A percentile compares a stretch with the other conserved stretches of the same genome.
phyloP scores from a whole-genome alignment of 257 asterid species.

The Pogostemon cablin region DNA sequence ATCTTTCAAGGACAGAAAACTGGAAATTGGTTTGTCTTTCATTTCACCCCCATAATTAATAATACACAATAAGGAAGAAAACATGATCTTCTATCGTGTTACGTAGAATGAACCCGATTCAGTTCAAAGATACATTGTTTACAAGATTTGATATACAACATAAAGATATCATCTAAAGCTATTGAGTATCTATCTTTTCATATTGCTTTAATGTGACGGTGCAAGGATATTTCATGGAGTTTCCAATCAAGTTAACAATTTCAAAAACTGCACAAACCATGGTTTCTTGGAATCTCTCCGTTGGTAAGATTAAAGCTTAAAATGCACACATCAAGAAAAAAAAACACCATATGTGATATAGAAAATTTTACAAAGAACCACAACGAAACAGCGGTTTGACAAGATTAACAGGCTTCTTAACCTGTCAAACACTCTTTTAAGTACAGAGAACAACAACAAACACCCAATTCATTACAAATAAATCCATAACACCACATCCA shows the following conservation, averaged over 20 bases:
- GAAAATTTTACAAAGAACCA: not conserved
- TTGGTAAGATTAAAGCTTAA: not conserved
- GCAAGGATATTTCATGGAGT: not conserved
- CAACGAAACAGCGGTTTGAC: not conserved
- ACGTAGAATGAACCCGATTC: not conserved
- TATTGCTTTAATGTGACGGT: not conserved
- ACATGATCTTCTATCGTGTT: not conserved
- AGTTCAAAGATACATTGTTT: not conserved
- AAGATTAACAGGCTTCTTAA: not conserved
- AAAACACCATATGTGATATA: not conserved
- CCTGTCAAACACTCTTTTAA: not conserved
- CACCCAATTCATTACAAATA: not conserved
- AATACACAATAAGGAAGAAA: not conserved
- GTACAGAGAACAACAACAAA: constrained; percentile 6
- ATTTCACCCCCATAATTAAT: not conserved
- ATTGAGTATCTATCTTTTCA: not conserved
- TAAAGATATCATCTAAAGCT: not conserved
- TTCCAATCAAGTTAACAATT: not conserved
- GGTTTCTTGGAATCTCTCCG: constrained; percentile 1
- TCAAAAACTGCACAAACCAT: not conserved
- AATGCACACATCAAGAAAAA: not conserved
- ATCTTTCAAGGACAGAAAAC: not conserved
- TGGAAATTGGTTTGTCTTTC: not conserved
- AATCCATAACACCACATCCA: not conserved
- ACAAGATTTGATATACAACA: not conserved